phyloP scores from a whole-genome alignment of 345 rosid genomes.

The Dimocarpus longan region DNA sequence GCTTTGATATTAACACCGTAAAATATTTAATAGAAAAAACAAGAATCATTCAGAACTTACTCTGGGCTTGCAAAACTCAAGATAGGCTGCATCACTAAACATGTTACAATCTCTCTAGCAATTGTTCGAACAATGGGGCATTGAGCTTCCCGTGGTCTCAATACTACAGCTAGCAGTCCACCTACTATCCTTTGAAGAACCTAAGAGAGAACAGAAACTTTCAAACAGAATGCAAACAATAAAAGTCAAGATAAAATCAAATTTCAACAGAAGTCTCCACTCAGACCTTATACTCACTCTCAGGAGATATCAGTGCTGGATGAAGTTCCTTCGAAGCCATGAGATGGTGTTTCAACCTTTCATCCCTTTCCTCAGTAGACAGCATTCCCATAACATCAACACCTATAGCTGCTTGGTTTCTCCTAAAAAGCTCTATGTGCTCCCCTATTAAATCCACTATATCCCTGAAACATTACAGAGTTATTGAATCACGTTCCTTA shows the following conservation, averaged over 20 bases:
- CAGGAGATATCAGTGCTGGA: constrained; percentile 84
- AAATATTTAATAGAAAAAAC: constrained; percentile 12
- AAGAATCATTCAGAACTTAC: constrained; percentile 49
- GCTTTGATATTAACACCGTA: background rate
- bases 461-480: constrained; percentile 66
- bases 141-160: constrained; percentile 91
- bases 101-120: constrained; percentile 94
- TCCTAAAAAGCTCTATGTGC: constrained; percentile 89
- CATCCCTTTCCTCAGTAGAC: constrained; percentile 92
- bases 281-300: constrained; percentile 99
- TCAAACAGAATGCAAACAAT: constrained; percentile 17
- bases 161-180: constrained; percentile 80
- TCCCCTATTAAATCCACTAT: constrained; percentile 86
- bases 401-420: constrained; percentile 89
- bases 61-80: constrained; percentile 79
- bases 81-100: constrained; percentile 91
- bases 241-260: constrained; percentile 13
- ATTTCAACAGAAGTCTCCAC: constrained; percentile 37
- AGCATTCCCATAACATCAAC: constrained; percentile 84
- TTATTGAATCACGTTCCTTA: constrained; percentile 16
- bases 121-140: constrained; percentile 86
- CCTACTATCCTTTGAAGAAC: constrained; percentile 83
- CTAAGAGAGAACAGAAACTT: constrained; percentile 35
- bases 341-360: constrained; percentile 85
- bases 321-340: constrained; percentile 88